A percentile compares a stretch with the other conserved stretches of the same genome.
Conservation (phyloP, 805 yeast species). For the Priceomyces haplophilus region DNA sequence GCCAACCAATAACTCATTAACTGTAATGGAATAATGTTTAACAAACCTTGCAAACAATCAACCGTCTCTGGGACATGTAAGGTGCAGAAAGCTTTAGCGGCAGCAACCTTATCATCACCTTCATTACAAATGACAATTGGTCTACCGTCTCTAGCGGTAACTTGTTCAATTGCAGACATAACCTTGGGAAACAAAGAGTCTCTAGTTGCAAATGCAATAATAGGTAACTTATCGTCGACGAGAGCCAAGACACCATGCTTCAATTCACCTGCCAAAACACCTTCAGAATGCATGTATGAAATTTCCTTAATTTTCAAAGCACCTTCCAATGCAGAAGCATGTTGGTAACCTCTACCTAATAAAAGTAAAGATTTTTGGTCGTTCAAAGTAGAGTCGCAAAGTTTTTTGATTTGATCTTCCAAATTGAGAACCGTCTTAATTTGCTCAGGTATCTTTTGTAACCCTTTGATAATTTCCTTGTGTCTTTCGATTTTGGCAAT, state of each 20-base stretch:
- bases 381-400: conserved; percentile 71
- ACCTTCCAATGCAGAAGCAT: conserved; percentile 96
- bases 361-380: conserved; percentile 83
- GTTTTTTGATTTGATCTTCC: conserved; percentile 67
- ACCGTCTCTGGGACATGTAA: conserved; percentile 93
- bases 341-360: conserved; percentile 96
- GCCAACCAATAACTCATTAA: conserved; percentile 97
- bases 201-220: conserved; percentile 92
- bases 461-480: conserved; percentile 79
- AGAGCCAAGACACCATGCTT: conserved; percentile 97
- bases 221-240: conserved; percentile 91
- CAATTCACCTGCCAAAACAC: conserved; percentile 97
- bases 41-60: conserved; percentile 94
- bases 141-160: conserved; percentile 94
- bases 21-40: conserved; percentile 92
- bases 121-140: conserved; percentile 90
- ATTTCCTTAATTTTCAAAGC: conserved; percentile 97
- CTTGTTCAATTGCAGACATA: conserved; percentile 93
- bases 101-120: conserved; percentile 63
- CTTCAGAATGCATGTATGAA: conserved; percentile 98
- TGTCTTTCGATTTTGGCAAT: conserved; percentile 76
- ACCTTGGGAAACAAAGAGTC: conserved; percentile 96
- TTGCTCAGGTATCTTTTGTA: conserved; percentile 79
- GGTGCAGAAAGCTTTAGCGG: conserved; percentile 58
- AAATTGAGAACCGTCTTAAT: conserved; percentile 72